Percentiles rank a stretch among this genome's conserved stretches.
phyloP scores from a whole-genome alignment of 176 grass and related monocot species.

The Guadua angustifolia region DNA sequence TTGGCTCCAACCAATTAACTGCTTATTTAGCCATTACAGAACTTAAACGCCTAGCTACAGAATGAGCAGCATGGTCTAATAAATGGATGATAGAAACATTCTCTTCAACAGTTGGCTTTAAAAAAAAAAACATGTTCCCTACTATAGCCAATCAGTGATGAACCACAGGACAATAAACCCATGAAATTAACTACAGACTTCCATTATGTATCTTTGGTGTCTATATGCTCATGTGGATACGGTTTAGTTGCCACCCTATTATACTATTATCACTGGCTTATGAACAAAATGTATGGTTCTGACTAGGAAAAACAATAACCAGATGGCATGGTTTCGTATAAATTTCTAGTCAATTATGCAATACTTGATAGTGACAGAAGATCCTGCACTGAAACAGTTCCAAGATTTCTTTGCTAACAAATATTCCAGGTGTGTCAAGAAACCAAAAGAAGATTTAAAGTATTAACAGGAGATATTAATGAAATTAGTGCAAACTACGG shows the following conservation, averaged over 20 bases:
- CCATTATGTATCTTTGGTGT: slow-evolving; percentile 11
- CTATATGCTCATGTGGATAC: background rate
- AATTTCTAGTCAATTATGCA: slow-evolving; percentile 4
- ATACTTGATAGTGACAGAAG: slow-evolving; percentile 25
- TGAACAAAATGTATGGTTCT: background rate
- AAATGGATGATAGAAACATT: slow-evolving; percentile 3
- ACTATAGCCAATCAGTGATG: background rate
- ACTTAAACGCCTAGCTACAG: background rate
- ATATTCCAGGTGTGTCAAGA: background rate
- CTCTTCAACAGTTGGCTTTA: background rate
- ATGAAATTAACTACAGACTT: background rate
- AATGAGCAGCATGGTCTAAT: background rate
- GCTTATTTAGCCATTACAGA: slow-evolving; percentile 1
- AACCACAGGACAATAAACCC: background rate
- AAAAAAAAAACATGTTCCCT: background rate
- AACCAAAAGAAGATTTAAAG: slow-evolving; percentile 6
- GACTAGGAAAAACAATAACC: background rate
- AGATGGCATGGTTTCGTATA: slow-evolving; percentile 11
- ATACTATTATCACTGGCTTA: background rate
- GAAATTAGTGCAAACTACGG: slow-evolving; percentile 1
- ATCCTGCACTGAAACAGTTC: background rate
- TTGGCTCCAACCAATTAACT: background rate
- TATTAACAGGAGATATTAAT: slow-evolving; percentile 13
- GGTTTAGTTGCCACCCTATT: background rate
- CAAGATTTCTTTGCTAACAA: background rate